Evolutionary conservation across 2,329 filamentous ascomycete genomes (phyloP).

Genomic region (Fusarium nodosum): DNA sequence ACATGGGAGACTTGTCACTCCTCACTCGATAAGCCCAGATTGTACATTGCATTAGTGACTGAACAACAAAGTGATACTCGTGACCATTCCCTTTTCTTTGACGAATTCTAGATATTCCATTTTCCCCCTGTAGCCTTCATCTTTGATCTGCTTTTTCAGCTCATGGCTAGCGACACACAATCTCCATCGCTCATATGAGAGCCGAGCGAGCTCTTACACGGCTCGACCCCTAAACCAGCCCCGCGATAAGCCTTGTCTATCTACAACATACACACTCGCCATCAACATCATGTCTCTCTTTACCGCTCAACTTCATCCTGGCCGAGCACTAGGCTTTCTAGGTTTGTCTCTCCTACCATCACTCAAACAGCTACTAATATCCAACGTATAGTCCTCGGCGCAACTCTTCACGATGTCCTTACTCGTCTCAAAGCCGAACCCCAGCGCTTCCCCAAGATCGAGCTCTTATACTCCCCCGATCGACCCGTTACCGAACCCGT

Average conservation of each 20-base stretch:
- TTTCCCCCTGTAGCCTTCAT: background rate
- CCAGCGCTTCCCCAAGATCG: conserved; percentile 83
- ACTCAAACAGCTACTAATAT: background rate
- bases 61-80: conserved; percentile 24
- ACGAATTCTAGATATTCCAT: background rate
- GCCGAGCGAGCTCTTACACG: conserved; percentile 35
- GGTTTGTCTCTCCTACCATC: conserved; percentile 52
- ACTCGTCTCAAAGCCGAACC: conserved; percentile 91
- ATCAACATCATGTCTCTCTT: conserved; percentile 62
- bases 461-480: conserved; percentile 83
- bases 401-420: conserved; percentile 90
- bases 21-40: conserved; percentile 27
- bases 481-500: conserved; percentile 82
- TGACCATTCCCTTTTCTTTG: conserved; percentile 34
- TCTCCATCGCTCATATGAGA: conserved; percentile 24
- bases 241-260: conserved; percentile 27
- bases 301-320: conserved; percentile 74
- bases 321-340: conserved; percentile 74
- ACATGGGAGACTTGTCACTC: conserved; percentile 43
- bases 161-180: conserved; percentile 26
- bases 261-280: conserved; percentile 4
- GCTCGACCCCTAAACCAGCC: conserved; percentile 43
- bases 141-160: background rate
- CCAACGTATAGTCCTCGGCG: conserved; percentile 78
- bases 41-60: background rate